A percentile compares a stretch with the other conserved stretches of the same genome.
These are phyloP conservation scores for Boletus vermiculosoides DNA, from an alignment of 768 basidiomycete species.

Conservation along the genomic window DNA sequence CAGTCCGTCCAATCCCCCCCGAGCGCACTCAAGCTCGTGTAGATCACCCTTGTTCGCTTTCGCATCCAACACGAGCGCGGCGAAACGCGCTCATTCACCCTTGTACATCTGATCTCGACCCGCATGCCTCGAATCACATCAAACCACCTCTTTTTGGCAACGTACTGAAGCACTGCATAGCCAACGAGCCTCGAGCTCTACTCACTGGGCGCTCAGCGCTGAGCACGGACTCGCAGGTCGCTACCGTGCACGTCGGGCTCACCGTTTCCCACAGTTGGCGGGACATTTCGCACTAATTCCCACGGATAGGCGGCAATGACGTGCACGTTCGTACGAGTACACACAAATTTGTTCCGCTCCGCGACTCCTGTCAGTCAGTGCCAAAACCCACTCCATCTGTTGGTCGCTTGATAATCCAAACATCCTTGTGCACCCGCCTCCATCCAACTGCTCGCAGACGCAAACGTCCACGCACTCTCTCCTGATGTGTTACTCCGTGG, in stretches of 20 bases:
- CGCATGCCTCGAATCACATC: background rate
- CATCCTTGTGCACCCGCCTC: constrained; percentile 1
- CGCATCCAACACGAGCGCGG: background rate
- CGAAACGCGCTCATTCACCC: background rate
- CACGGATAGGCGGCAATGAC: background rate
- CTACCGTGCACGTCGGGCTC: background rate
- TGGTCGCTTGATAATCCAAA: constrained; percentile 4
- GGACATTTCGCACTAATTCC: background rate
- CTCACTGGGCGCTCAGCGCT: background rate
- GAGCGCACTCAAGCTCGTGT: background rate
- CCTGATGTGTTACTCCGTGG: constrained; percentile 16
- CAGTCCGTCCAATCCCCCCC: background rate
- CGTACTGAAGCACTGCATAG: background rate
- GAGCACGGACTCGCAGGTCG: background rate
- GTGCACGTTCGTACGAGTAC: background rate
- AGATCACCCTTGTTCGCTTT: background rate
- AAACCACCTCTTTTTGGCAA: background rate
- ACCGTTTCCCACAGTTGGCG: background rate
- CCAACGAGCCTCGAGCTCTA: background rate
- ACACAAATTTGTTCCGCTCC: background rate
- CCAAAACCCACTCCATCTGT: constrained; percentile 28
- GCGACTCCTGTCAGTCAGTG: background rate
- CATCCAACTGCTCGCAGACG: constrained; percentile 13
- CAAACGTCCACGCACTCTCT: constrained; percentile 22
- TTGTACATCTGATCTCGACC: background rate